Evolutionary conservation across 2,329 filamentous ascomycete genomes (phyloP).

Genomic region (Colletotrichum cuscutae): DNA sequence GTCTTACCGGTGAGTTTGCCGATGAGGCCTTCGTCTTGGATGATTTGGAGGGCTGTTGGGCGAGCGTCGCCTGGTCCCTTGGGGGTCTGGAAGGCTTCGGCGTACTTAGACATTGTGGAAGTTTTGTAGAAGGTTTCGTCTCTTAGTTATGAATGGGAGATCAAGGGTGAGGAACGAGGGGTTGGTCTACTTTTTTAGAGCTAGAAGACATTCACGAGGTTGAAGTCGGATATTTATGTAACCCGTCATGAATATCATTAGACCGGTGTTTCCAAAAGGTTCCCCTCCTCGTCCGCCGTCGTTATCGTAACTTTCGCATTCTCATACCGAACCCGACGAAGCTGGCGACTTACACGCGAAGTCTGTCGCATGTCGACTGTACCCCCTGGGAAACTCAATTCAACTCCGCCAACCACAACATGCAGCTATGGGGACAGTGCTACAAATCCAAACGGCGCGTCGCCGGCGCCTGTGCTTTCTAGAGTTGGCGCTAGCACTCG

Average conservation of each 20-base stretch:
- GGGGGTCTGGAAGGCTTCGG: neutral
- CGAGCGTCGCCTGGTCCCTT: conserved; percentile 32
- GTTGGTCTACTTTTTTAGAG: neutral
- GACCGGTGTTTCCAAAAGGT: neutral
- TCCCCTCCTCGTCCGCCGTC: neutral
- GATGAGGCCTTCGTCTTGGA: conserved; percentile 28
- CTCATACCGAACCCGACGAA: neutral
- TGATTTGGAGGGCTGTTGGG: conserved; percentile 34
- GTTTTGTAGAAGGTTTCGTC: neutral
- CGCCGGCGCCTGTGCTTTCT: neutral
- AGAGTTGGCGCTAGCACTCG: neutral
- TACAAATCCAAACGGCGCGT: neutral
- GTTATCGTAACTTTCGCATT: neutral
- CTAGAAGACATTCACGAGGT: neutral
- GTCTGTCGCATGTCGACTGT: no score
- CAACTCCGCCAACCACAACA: neutral
- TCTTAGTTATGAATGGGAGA: neutral
- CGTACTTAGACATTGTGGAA: conserved; percentile 1
- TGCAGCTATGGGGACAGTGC: neutral
- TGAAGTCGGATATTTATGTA: neutral
- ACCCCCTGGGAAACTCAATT: neutral
- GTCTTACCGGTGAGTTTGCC: conserved; percentile 43
- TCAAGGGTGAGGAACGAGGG: no score
- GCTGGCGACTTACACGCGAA: neutral
- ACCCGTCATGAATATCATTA: neutral